Base-by-base conservation (phyloP, 768 basidiomycete genomes). In the Rhizopogon vesiculosus region DNA sequence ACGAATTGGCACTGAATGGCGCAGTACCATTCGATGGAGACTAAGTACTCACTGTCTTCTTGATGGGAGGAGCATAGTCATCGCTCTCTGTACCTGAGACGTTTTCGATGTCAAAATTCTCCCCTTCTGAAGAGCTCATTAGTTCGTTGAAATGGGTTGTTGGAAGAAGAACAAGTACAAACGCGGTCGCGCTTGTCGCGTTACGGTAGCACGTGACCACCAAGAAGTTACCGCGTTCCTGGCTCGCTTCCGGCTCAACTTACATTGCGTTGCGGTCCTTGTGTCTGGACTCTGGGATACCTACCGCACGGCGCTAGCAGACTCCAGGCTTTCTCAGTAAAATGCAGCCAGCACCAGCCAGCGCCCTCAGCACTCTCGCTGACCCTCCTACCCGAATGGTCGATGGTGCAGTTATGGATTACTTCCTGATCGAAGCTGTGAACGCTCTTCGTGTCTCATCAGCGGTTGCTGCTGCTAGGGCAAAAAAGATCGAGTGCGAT, bases 381-480 rank as follows among this genome's bases (percentile, higher is more conserved):
- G 87, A 91, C 56, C 84, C 86, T 1, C 83, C 86, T 25, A 66
- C 67, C 9, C 77, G 78, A 29, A 74, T 82, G 42, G 76, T 90
- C 54, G 88, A 91, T 63, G 82, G 73, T 46, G 79, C 84, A 7
- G 84, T 76, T 3, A 85, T 90, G 82, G 91, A 93, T 63, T 95
- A 93, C 72, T 85, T 98, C 64, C 73, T 93, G 55, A 91, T 93
- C 55, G 87, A 90, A 67, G 77, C 87, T 53, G 86, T 92, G 57
- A 78, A 83, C 62, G 82, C 88, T 0, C 78, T 98, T 33, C 82
- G 85, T 28, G 79, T 78, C 35, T 94, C 93, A 3, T 78, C 93
- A 4, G 79, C 79, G 18, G 82, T 90, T 29, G 92, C 93, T 16
- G 78, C 80, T 2, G 77, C 81, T 35, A 80, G 89, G 31, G 70